A percentile compares a stretch with the other conserved stretches of the same genome.
Conservation (phyloP, 306 rosid genomes). For the Cucumis hystrix region DNA sequence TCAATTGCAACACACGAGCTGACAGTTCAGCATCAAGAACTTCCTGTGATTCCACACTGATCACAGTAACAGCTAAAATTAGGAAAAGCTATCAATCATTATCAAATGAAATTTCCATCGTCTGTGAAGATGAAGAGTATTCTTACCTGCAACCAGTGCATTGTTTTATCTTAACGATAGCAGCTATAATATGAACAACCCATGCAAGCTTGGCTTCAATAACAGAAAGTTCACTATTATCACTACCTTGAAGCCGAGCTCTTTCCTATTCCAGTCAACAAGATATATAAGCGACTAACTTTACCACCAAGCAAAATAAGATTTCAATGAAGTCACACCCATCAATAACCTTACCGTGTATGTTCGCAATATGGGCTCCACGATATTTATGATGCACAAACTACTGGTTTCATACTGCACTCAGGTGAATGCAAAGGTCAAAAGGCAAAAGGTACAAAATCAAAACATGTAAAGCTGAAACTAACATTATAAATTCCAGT, state of each 20-base stretch:
- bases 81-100: neutral
- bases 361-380: slow-evolving; percentile 84
- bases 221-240: slow-evolving; percentile 58
- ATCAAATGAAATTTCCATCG: neutral
- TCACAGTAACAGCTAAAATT: neutral
- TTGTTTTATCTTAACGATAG: slow-evolving; percentile 79
- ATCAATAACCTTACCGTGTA: slow-evolving; percentile 56
- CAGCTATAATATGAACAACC: slow-evolving; percentile 94
- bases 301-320: neutral
- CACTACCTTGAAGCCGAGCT: slow-evolving; percentile 67
- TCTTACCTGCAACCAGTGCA: slow-evolving; percentile 86
- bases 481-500: neutral
- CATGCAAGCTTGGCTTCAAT: slow-evolving; percentile 94
- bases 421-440: slow-evolving; percentile 7
- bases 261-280: slow-evolving; percentile 57
- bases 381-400: slow-evolving; percentile 67
- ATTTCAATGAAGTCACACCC: neutral
- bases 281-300: slow-evolving; percentile 15
- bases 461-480: slow-evolving; percentile 1
- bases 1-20: slow-evolving; percentile 87
- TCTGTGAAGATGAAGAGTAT: neutral
- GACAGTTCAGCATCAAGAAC: slow-evolving; percentile 95
- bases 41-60: slow-evolving; percentile 85
- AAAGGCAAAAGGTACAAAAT: neutral
- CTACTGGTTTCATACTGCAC: slow-evolving; percentile 93